Evolutionary conservation across 2,329 filamentous ascomycete species (phyloP).

Genomic region (Sarocladium brachiariae): DNA sequence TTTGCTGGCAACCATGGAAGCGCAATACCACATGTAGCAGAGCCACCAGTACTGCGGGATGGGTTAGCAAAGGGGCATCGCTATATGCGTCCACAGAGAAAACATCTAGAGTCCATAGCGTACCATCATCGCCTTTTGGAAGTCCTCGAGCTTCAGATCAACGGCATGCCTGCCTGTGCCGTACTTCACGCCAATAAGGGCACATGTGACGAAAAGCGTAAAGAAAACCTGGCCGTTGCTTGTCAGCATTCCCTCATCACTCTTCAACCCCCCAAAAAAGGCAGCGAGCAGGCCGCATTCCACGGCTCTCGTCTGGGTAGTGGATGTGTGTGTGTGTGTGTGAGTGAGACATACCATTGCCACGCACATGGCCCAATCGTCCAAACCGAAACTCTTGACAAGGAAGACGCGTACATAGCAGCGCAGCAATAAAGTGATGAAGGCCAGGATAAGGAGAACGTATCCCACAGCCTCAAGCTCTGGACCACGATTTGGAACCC

Average conservation of each 20-base stretch:
- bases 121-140: constrained; percentile 28
- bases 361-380: constrained; percentile 32
- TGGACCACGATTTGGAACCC: constrained; percentile 25
- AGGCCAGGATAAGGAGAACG: constrained; percentile 20
- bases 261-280: too few relatives aligned
- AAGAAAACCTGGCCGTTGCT: constrained; percentile 24
- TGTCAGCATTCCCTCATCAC: background rate
- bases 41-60: constrained; percentile 29
- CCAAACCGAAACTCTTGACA: constrained; percentile 31
- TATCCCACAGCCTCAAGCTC: constrained; percentile 26
- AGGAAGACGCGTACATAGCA: constrained; percentile 26
- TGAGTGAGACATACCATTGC: constrained; percentile 22
- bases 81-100: too few relatives aligned
- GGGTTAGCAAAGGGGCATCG: background rate
- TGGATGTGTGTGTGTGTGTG: too few relatives aligned
- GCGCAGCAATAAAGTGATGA: constrained; percentile 23
- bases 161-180: constrained; percentile 32
- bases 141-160: constrained; percentile 22
- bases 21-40: constrained; percentile 30
- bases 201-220: constrained; percentile 26
- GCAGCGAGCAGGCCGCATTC: too few relatives aligned
- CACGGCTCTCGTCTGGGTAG: too few relatives aligned
- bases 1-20: constrained; percentile 31
- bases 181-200: constrained; percentile 28
- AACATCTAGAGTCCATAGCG: constrained; percentile 1